phyloP scores from a whole-genome alignment of 164 flowering plant species.

The Tinospora cordifolia region DNA sequence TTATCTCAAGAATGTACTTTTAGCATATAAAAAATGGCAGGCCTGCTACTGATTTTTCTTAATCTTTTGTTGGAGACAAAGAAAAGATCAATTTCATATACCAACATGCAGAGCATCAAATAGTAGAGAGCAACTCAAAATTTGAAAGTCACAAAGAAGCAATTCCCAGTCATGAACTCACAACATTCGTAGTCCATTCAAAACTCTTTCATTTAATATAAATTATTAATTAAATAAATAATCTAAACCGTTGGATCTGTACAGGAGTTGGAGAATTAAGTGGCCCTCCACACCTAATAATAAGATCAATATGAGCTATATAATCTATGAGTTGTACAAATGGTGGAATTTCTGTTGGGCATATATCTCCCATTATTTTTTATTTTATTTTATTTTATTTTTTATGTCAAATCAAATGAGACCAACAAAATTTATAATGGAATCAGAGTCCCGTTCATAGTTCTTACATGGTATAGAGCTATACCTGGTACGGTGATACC shows the following conservation, averaged over 20 bases:
- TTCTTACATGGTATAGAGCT: background rate
- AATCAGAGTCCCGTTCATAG: background rate
- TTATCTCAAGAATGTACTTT: background rate
- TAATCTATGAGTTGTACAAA: background rate
- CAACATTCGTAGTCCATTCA: too few species aligned
- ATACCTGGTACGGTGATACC: slow-evolving; percentile 97
- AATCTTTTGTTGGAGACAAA: background rate
- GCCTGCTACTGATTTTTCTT: background rate
- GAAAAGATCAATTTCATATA: background rate
- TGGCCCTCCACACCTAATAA: too few species aligned
- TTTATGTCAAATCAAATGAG: background rate
- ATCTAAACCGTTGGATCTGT: too few species aligned
- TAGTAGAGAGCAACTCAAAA: background rate
- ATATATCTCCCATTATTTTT: background rate
- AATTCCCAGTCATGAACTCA: too few species aligned
- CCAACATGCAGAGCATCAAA: background rate
- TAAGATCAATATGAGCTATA: too few species aligned
- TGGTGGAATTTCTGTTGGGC: background rate
- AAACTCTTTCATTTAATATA: too few species aligned
- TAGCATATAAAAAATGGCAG: background rate
- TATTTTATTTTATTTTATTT: too few species aligned
- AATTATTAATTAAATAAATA: too few species aligned
- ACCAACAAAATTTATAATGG: background rate
- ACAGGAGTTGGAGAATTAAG: too few species aligned
- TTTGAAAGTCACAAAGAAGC: background rate